Conservation (phyloP, 768 basidiomycete species). For the Rhodotorula taiwanensis region DNA sequence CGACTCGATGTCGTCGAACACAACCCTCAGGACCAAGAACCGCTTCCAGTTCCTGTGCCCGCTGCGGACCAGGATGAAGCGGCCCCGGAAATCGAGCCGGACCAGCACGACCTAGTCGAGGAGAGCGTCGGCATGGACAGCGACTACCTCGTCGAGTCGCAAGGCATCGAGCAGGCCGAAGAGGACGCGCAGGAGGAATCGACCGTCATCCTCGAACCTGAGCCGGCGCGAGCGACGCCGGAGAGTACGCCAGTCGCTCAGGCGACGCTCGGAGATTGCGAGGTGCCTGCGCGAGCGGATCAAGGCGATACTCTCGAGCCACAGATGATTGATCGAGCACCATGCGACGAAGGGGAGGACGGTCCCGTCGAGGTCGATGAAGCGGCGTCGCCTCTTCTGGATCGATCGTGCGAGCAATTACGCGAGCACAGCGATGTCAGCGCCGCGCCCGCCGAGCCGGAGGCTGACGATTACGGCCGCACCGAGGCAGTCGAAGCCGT, state of each 20-base stretch:
- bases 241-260: too few species aligned
- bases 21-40: background rate
- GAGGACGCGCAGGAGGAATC: background rate
- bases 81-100: background rate
- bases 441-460: too few species aligned
- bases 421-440: too few species aligned
- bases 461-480: too few species aligned
- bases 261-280: too few species aligned
- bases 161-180: background rate
- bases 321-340: too few species aligned
- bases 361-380: background rate
- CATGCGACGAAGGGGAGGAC: too few species aligned
- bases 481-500: too few species aligned
- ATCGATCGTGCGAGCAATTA: too few species aligned
- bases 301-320: too few species aligned
- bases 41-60: background rate
- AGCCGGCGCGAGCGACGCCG: too few species aligned
- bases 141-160: constrained; percentile 14
- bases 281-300: too few species aligned
- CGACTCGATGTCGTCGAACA: background rate
- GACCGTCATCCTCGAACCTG: background rate
- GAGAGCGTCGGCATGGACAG: constrained; percentile 20
- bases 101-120: background rate
- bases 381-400: background rate
- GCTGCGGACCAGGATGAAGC: background rate